Evolutionary conservation across 2,329 filamentous ascomycete genomes (phyloP).

Genomic region (Nemania sp.): DNA sequence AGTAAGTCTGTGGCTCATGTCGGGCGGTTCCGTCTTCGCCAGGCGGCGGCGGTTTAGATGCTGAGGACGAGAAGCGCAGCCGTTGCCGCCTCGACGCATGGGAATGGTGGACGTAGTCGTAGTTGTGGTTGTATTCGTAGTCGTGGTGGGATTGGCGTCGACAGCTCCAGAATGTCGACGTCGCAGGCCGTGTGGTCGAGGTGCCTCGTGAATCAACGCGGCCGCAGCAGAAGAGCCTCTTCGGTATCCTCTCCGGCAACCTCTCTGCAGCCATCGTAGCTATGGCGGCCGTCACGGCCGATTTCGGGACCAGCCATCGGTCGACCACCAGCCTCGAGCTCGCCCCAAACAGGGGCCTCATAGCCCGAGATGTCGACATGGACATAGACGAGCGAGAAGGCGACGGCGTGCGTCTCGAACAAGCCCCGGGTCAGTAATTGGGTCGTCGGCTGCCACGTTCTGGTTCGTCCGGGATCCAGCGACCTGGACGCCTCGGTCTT

Average conservation of each 20-base stretch:
- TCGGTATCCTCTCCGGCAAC: background rate
- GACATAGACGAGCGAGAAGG: constrained; percentile 16
- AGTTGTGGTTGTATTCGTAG: constrained; percentile 5
- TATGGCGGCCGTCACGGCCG: constrained; percentile 20
- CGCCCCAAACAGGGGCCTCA: constrained; percentile 36
- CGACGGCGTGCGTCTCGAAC: too few relatives aligned
- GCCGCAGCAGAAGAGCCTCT: constrained; percentile 31
- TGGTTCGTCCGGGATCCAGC: background rate
- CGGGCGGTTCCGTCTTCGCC: constrained; percentile 10
- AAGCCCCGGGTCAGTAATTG: too few relatives aligned
- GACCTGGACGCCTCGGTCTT: background rate
- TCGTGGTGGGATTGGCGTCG: constrained; percentile 1
- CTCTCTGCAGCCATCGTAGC: background rate
- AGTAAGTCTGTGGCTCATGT: background rate
- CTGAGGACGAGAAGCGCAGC: constrained; percentile 40
- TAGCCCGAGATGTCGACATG: constrained; percentile 38
- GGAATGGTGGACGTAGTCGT: constrained; percentile 13
- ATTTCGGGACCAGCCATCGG: constrained; percentile 33
- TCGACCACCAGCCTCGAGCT: constrained; percentile 36
- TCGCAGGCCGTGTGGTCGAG: background rate
- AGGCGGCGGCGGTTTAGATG: constrained; percentile 30
- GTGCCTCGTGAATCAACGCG: background rate
- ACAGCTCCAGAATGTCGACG: constrained; percentile 39
- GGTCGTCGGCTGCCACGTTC: too few relatives aligned
- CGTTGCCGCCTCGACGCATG: constrained; percentile 17